Base-by-base conservation (phyloP, 306 rosid genomes). In the Delonix regia region DNA sequence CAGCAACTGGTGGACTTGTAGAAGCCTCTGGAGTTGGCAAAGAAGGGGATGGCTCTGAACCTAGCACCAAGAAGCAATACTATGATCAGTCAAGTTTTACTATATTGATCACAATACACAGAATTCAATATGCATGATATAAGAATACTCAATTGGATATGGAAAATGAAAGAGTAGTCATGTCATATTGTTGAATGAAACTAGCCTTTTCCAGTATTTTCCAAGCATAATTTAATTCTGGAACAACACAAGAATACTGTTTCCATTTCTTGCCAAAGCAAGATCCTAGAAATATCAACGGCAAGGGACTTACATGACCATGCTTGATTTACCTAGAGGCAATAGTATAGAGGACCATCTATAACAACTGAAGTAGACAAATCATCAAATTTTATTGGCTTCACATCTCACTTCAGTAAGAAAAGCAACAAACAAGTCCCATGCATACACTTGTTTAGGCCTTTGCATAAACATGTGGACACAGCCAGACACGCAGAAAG, bases 1-100 rank as follows among this genome's bases (percentile, higher is more conserved):
- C 94, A 74, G 99, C 92, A 84, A 77, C 85, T 61, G 66, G 76
- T 42, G 94, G 92, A 85, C 88, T 93, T 42, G 96, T 94, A 80
- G 98, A 86, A 83, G 86, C 88, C 86, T 85, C 83, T 0, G 97
- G 97, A 51, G 86, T 76, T 62, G 78, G 73, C 74, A 72, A 81
- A 61, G 97, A 80, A 9, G 89, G 88, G 73, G 96, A 66, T 64
- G 93, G 80, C 72, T 85, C 94, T 85, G 96, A 83, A 88, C 74
- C 79, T 79, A 78, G 79, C 80, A 90, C 80, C 83, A 71, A 76
- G 55, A 53, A 42, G 66, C 67, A 83, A 80, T 51, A 55, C 64
- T 5, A 77, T 73, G 48, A 61, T 75, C 71, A 67, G 78, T 45
- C 66, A 74, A 63, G 42, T 30, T 77, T 38, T 53, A 45, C 69